A percentile compares a stretch with the other conserved stretches of the same genome.
Evolutionary conservation across 192 early-diverging fungal genomes (phyloP).

Genomic region (Podochytrium sp.): DNA sequence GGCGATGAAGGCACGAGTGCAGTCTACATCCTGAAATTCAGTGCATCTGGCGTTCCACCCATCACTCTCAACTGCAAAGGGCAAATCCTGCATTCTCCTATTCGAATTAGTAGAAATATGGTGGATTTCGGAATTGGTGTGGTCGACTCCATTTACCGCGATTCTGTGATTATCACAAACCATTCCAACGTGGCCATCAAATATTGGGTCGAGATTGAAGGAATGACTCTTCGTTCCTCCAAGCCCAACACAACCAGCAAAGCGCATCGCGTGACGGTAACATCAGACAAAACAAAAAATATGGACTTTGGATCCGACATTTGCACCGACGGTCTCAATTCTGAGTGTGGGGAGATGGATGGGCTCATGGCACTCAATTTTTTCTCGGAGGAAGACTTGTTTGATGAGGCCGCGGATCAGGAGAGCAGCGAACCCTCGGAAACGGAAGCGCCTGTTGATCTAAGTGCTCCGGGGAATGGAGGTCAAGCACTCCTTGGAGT

Average conservation of each 20-base stretch:
- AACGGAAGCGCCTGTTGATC: neutral
- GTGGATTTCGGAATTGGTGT: conserved; percentile 33
- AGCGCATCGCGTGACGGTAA: neutral
- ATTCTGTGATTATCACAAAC: conserved; percentile 13
- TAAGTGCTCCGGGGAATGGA: neutral
- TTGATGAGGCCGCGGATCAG: neutral
- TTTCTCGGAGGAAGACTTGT: conserved; percentile 9
- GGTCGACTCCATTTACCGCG: conserved; percentile 9
- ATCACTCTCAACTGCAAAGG: conserved; percentile 19
- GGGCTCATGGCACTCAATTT: neutral
- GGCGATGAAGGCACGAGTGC: neutral
- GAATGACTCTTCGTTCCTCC: conserved; percentile 7
- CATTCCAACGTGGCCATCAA: conserved; percentile 22
- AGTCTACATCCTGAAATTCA: conserved; percentile 17
- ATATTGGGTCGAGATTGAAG: conserved; percentile 27
- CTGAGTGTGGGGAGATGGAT: neutral
- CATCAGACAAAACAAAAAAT: neutral
- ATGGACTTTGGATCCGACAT: conserved; percentile 23
- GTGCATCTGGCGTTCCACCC: conserved; percentile 7
- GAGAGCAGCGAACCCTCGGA: neutral
- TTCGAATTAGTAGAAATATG: neutral
- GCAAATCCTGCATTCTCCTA: conserved; percentile 4
- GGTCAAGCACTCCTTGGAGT: too few species aligned
- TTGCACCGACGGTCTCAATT: conserved; percentile 35
- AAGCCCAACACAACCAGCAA: neutral